Conservation (phyloP, 768 basidiomycete genomes). For the Lactarius vividus region DNA sequence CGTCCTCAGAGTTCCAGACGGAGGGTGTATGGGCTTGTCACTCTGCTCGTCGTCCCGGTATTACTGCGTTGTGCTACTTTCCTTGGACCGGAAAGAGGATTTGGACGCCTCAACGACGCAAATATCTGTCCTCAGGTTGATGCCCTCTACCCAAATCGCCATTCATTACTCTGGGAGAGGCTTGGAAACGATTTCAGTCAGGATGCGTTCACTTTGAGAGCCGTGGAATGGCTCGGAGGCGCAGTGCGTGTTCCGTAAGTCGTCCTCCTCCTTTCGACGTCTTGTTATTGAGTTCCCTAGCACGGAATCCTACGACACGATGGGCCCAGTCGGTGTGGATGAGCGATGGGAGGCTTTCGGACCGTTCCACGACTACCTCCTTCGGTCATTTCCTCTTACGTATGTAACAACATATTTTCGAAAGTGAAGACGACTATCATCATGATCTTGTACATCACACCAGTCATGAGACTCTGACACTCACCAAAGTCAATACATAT, state of each 20-base stretch:
- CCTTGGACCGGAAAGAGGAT: neutral
- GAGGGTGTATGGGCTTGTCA: neutral
- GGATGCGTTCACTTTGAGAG: constrained; percentile 36
- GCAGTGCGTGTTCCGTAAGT: constrained; percentile 41
- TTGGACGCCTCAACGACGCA: neutral
- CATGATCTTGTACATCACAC: neutral
- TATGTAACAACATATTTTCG: constrained; percentile 33
- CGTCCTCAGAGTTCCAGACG: neutral
- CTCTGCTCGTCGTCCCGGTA: neutral
- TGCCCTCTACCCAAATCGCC: constrained; percentile 34
- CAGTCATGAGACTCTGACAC: constrained; percentile 48
- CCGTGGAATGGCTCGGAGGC: constrained; percentile 40
- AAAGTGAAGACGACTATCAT: neutral
- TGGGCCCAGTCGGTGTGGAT: constrained; percentile 48
- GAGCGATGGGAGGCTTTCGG: constrained; percentile 44
- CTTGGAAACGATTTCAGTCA: constrained; percentile 34
- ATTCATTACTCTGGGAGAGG: constrained; percentile 33
- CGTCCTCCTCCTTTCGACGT: neutral
- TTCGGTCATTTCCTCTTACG: constrained; percentile 58
- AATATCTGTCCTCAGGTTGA: constrained; percentile 31
- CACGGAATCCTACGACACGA: constrained; percentile 52
- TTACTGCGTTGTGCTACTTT: neutral
- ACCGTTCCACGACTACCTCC: constrained; percentile 42
- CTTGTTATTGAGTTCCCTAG: constrained; percentile 30
- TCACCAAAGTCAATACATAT: constrained; percentile 59